Conservation (phyloP, 306 rosid species). For the Citrullus mucosospermus region DNA sequence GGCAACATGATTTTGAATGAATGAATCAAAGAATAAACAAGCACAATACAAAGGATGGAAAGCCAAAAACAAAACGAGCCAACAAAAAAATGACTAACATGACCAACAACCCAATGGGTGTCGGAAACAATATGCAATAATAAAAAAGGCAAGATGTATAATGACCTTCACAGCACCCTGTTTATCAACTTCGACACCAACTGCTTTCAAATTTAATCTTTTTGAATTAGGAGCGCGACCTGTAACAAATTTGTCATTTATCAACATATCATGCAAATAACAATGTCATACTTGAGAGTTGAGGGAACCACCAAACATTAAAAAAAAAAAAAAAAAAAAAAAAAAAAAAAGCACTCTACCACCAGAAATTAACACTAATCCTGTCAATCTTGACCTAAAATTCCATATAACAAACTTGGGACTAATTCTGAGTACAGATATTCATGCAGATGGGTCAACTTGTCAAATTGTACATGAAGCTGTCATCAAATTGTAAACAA, state of each 20-base stretch:
- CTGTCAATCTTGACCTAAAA: background rate
- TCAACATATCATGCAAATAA: background rate
- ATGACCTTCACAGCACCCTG: slow-evolving; percentile 68
- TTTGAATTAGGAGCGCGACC: slow-evolving; percentile 82
- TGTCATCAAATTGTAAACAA: background rate
- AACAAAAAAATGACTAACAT: background rate
- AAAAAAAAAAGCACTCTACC: background rate
- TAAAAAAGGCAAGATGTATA: background rate
- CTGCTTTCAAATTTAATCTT: slow-evolving; percentile 79
- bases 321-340: no score
- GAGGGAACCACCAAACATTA: background rate
- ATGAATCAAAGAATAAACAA: background rate
- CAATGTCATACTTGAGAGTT: background rate
- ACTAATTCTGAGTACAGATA: background rate
- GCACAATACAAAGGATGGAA: background rate
- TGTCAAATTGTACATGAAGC: no score
- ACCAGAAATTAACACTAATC: background rate
- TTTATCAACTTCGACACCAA: slow-evolving; percentile 65
- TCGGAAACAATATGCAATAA: background rate
- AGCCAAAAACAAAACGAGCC: background rate
- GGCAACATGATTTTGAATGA: no score
- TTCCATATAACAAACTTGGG: background rate
- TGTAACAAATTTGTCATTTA: slow-evolving; percentile 16
- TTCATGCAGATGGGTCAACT: background rate
- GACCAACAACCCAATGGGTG: background rate